phyloP scores from a whole-genome alignment of 306 rosid species.

The Trifolium repens region DNA sequence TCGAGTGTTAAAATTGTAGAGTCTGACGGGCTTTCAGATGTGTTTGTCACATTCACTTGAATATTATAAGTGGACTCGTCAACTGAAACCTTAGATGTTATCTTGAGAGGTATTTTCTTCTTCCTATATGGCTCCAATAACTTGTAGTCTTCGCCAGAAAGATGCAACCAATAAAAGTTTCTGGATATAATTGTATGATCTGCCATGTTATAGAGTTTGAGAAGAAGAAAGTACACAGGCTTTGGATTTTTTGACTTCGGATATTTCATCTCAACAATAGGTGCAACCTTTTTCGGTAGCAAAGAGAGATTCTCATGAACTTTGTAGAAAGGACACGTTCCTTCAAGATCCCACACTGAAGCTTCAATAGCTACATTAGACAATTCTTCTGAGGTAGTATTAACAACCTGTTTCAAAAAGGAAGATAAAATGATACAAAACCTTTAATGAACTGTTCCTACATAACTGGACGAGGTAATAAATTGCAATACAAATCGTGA shows the following conservation, averaged over 20 bases:
- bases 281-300: slow-evolving; percentile 66
- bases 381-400: slow-evolving; percentile 74
- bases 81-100: slow-evolving; percentile 59
- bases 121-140: slow-evolving; percentile 71
- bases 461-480: slow-evolving; percentile 29
- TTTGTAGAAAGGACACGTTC: slow-evolving; percentile 70
- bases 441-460: slow-evolving; percentile 2
- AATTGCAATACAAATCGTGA: slow-evolving; percentile 16
- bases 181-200: slow-evolving; percentile 69
- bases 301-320: slow-evolving; percentile 61
- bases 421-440: slow-evolving; percentile 45
- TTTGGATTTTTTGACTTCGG: slow-evolving; percentile 73
- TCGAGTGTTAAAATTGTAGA: slow-evolving; percentile 43
- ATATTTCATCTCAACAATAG: slow-evolving; percentile 78
- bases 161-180: slow-evolving; percentile 93
- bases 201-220: slow-evolving; percentile 73
- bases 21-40: slow-evolving; percentile 51
- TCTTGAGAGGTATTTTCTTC: slow-evolving; percentile 73
- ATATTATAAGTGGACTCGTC: slow-evolving; percentile 68
- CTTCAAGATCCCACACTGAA: slow-evolving; percentile 94
- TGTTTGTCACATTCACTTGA: slow-evolving; percentile 71
- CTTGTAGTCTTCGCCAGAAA: slow-evolving; percentile 82
- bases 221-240: slow-evolving; percentile 90
- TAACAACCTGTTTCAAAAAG: slow-evolving; percentile 70
- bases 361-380: slow-evolving; percentile 76